Conservation (phyloP, 1,139 yeast genomes). For the Diutina pseudorugosa region DNA sequence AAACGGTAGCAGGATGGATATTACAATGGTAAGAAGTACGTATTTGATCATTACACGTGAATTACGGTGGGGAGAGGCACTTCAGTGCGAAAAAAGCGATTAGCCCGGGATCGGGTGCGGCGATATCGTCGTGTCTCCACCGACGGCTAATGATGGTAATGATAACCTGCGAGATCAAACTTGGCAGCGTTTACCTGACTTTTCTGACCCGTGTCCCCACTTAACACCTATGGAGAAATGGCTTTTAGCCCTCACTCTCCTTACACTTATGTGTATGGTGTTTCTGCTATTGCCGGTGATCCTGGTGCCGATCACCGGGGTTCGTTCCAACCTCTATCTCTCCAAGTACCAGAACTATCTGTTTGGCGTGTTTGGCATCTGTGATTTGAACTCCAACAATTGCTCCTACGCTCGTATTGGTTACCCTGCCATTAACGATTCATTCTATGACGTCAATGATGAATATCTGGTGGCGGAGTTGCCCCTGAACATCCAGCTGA, state of each 20-base stretch:
- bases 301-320: slow-evolving; percentile 48
- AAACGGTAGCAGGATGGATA: not conserved
- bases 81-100: too few species aligned
- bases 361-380: slow-evolving; percentile 85
- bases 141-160: not conserved
- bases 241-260: slow-evolving; percentile 13
- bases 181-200: not conserved
- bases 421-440: slow-evolving; percentile 14
- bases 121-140: not conserved
- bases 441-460: not conserved
- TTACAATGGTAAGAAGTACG: not conserved
- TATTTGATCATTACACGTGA: not conserved
- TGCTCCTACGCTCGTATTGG: slow-evolving; percentile 39
- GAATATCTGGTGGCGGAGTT: slow-evolving; percentile 8
- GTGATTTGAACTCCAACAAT: slow-evolving; percentile 26
- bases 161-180: not conserved
- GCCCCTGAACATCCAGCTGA: slow-evolving; percentile 47
- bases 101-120: too few species aligned
- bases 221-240: slow-evolving; percentile 17
- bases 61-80: not conserved
- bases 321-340: slow-evolving; percentile 14
- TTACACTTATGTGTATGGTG: slow-evolving; percentile 15
- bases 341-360: slow-evolving; percentile 28
- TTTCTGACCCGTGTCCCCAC: not conserved
- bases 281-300: slow-evolving; percentile 35